phyloP scores from a whole-genome alignment of 148 eudicot species.

The Vaccinium corymbosum region DNA sequence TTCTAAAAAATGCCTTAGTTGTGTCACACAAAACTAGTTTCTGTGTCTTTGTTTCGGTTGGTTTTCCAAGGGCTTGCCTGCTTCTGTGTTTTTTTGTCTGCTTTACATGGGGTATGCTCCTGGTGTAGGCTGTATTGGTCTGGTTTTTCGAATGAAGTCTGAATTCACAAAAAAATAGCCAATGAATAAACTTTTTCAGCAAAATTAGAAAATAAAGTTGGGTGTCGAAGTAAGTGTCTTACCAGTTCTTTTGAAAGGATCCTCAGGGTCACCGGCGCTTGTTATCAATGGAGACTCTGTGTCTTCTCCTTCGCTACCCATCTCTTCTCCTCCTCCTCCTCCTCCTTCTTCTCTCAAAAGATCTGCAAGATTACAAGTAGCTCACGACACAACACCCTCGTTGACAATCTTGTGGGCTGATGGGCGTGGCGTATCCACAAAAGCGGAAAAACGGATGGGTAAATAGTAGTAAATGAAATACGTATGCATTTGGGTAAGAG shows the following conservation, averaged over 20 bases:
- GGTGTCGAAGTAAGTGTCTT: background rate
- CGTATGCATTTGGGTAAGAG: too few relatives aligned
- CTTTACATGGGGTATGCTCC: too few relatives aligned
- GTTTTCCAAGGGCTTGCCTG: background rate
- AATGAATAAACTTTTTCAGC: background rate
- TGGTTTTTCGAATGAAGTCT: background rate
- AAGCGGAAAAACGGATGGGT: too few relatives aligned
- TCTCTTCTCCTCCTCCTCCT: background rate
- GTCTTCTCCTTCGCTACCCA: constrained; percentile 18
- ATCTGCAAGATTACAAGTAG: background rate
- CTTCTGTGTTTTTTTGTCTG: background rate
- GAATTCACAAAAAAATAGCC: background rate
- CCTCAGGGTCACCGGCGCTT: background rate
- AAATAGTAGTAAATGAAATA: too few relatives aligned
- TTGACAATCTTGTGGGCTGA: too few relatives aligned
- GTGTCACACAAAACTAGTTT: background rate
- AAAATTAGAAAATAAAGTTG: background rate
- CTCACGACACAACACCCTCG: too few relatives aligned
- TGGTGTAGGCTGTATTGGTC: background rate
- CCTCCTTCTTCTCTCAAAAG: background rate
- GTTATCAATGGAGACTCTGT: constrained; percentile 6
- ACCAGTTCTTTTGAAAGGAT: constrained; percentile 21
- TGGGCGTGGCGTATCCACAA: too few relatives aligned
- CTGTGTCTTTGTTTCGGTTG: background rate
- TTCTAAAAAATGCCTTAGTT: too few relatives aligned